Conservation (phyloP, 495 filamentous ascomycete genomes). For the Penicillium nucicola region DNA sequence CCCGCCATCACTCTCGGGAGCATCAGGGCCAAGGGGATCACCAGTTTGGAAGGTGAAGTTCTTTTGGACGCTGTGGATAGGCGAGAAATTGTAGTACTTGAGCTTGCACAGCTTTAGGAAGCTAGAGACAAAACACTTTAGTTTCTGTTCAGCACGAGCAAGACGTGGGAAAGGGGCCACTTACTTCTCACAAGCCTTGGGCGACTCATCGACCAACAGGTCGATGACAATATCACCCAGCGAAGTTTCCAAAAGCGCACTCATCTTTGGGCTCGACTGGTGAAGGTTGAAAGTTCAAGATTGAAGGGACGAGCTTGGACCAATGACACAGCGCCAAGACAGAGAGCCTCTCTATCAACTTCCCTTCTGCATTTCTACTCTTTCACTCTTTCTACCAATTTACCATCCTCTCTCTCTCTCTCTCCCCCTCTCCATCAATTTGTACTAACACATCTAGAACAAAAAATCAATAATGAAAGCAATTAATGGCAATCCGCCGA, state of each 20-base stretch:
- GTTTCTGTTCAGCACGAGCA: slow-evolving; percentile 44
- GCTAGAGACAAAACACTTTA: slow-evolving; percentile 56
- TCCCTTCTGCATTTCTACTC: background rate
- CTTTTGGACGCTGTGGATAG: slow-evolving; percentile 82
- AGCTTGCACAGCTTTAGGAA: slow-evolving; percentile 97
- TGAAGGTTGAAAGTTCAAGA: slow-evolving; percentile 3
- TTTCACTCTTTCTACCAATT: background rate
- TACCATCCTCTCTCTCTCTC: no score
- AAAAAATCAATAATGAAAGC: no score
- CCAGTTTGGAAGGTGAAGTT: slow-evolving; percentile 94
- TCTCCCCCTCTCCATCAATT: no score
- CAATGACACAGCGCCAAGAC: slow-evolving; percentile 13
- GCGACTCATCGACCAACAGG: slow-evolving; percentile 79
- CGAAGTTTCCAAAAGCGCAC: slow-evolving; percentile 86
- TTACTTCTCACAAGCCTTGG: slow-evolving; percentile 89
- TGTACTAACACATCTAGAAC: no score
- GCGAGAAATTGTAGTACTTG: slow-evolving; percentile 97
- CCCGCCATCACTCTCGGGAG: slow-evolving; percentile 81
- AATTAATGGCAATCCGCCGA: no score
- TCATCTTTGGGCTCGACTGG: slow-evolving; percentile 47
- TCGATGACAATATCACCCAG: slow-evolving; percentile 92
- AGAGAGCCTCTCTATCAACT: background rate
- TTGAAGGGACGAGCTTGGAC: slow-evolving; percentile 13
- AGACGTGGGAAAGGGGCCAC: slow-evolving; percentile 27
- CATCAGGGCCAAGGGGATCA: slow-evolving; percentile 83